Evolutionary conservation across 352 stramenopile species (phyloP), one percentile per base, ranked within the genome.

Genomic region (Globisporangium canariense): DNA sequence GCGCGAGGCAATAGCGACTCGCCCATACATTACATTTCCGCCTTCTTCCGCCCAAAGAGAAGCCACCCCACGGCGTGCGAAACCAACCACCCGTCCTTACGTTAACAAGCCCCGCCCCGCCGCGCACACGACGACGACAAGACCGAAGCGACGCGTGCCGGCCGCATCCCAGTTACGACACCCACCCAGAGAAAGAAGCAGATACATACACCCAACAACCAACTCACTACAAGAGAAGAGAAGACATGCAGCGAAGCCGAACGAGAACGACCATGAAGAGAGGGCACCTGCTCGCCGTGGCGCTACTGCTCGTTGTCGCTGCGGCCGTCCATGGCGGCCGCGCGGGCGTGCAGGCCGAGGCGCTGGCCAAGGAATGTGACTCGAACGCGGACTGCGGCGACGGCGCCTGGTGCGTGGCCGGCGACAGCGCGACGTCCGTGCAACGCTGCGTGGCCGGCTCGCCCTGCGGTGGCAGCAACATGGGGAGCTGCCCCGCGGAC

Each of bases 361-460:
- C 58, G 36, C 71, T 86, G 36, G 79, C 76, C n/a, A 75, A 89
- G 46, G 69, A 74, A 34, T 94, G 86, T 71, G 61, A 57, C 30
- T 81, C 61, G 58, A 91, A 83, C 25, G 64, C 46, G 16, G 86
- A 94, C 69, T 94, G 86, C 60, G 58, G 57, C 2, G 69, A 76
- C 22, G 84, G 78, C 51, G 84, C 86, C 34, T 86, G 73, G 59
- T 94, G 86, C 59, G 82, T 94, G 66, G 86, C 84, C 4, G 86
- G 86, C 46, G 84, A 90, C 67, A 85, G 84, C 32, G 69, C 66
- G 36, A 58, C 63, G 10, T 36, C 79, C 18, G 77, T 94, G 30
- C 86, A 93, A 74, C 73, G 75, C 32, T 94, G 86, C 59, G 86
- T 94, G 50, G 70, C 76, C 0, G 81, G 80, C 30, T 46, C 74